These are phyloP conservation scores for Geosmithia morbida DNA, from an alignment of 2,329 filamentous ascomycete species.

Conservation along the genomic window DNA sequence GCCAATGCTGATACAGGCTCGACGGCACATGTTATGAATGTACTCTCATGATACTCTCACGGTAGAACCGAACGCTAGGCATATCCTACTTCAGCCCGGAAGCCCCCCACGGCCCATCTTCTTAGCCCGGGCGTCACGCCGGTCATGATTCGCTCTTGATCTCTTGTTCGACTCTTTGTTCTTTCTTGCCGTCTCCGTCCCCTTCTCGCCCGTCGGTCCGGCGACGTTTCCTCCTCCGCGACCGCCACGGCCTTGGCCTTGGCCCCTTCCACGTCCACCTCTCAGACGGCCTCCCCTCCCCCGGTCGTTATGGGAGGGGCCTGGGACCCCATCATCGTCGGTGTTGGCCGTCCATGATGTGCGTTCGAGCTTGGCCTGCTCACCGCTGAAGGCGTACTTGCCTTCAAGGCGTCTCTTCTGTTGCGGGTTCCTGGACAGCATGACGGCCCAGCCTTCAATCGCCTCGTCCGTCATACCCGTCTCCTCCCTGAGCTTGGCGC, in stretches of 20 bases:
- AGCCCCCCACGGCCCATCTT: constrained; percentile 46
- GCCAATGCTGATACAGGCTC: no score
- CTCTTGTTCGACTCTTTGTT: constrained; percentile 74
- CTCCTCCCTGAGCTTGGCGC: constrained; percentile 52
- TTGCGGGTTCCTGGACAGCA: constrained; percentile 61
- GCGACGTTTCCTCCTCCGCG: constrained; percentile 45
- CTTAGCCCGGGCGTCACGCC: constrained; percentile 53
- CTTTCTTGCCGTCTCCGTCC: constrained; percentile 56
- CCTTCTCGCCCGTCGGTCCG: constrained; percentile 51
- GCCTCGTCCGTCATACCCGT: constrained; percentile 88
- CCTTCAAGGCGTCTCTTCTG: constrained; percentile 56
- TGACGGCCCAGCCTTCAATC: constrained; percentile 86
- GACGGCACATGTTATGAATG: not conserved
- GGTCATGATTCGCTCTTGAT: constrained; percentile 73
- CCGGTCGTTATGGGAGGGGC: constrained; percentile 13
- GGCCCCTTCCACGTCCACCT: constrained; percentile 25
- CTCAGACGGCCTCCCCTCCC: constrained; percentile 31
- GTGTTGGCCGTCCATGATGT: constrained; percentile 50
- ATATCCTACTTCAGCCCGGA: constrained; percentile 3
- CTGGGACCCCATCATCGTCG: constrained; percentile 31
- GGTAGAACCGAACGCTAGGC: not conserved
- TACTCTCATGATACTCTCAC: not conserved
- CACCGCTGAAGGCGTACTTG: constrained; percentile 51
- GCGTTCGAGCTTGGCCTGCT: constrained; percentile 48
- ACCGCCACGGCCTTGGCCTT: constrained; percentile 27